Percentiles rank a stretch among this genome's conserved stretches.
These are phyloP conservation scores for Pestalotiopsis sp. DNA, from an alignment of 2,329 filamentous ascomycete genomes.

Conservation along the genomic window DNA sequence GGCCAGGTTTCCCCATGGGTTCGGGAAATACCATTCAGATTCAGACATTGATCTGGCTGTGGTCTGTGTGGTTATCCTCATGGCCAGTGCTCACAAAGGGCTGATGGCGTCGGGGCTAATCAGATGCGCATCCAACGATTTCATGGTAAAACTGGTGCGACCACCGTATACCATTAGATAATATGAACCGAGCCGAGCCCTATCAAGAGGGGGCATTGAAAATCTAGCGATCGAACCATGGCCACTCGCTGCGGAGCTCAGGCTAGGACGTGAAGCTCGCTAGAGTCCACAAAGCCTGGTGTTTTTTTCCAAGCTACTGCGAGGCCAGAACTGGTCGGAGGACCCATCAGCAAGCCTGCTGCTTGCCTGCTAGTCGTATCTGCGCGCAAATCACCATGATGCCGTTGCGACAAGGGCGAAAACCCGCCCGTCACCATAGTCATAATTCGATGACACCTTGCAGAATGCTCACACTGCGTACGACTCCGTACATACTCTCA, in stretches of 20 bases:
- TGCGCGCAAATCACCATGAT: not conserved
- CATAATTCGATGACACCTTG: not conserved
- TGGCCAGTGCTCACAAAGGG: not conserved
- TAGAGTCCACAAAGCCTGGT: constrained; percentile 3
- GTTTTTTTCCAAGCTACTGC: not conserved
- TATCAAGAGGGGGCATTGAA: not conserved
- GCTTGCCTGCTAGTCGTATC: not conserved
- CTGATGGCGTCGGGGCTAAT: not conserved
- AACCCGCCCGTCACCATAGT: not conserved
- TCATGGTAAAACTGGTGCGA: not conserved
- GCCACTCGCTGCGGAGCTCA: not conserved
- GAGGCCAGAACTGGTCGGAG: constrained; percentile 1
- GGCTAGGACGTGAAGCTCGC: not conserved
- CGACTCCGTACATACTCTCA: not conserved
- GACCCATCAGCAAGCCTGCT: constrained; percentile 1
- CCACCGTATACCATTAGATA: not conserved
- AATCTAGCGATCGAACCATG: not conserved
- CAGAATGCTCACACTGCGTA: not conserved
- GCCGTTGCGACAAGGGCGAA: not conserved
- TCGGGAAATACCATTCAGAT: not conserved
- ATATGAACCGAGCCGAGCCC: not conserved
- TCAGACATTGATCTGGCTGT: not conserved
- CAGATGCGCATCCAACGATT: not conserved
- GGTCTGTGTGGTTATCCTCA: not conserved
- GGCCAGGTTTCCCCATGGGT: not conserved